phyloP scores from a whole-genome alignment of 352 stramenopile genomes.

The Stephanocyclus meneghinianus region DNA sequence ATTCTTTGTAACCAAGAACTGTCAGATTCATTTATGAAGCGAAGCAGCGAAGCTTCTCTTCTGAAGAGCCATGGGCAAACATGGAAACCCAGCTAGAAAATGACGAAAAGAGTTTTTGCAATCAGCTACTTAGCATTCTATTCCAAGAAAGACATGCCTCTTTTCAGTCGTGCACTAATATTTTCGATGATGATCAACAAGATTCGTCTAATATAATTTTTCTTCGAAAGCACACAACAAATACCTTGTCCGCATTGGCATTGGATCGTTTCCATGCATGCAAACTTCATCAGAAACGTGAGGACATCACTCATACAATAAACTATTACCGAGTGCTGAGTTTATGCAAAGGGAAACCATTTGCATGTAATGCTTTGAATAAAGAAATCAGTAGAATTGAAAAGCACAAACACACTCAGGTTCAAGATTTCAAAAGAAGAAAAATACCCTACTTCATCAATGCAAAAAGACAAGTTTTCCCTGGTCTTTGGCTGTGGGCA shows the following conservation, averaged over 20 bases:
- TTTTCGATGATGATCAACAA: neutral
- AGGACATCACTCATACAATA: constrained; percentile 25
- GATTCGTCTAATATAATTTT: neutral
- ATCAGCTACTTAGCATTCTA: constrained; percentile 12
- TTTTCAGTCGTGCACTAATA: neutral
- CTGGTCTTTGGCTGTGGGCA: constrained; percentile 37
- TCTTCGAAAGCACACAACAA: neutral
- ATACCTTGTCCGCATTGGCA: neutral
- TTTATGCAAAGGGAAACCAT: constrained; percentile 9
- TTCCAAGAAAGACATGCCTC: neutral
- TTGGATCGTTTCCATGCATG: neutral
- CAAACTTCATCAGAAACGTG: constrained; percentile 7
- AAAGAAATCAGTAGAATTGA: constrained; percentile 23
- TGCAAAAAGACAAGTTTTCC: constrained; percentile 17
- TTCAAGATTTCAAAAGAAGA: constrained; percentile 13
- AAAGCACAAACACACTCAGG: constrained; percentile 8
- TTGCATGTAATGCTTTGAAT: constrained; percentile 13
- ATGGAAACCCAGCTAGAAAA: neutral
- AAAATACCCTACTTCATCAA: constrained; percentile 33
- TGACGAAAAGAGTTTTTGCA: neutral
- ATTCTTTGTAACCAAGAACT: constrained; percentile 1
- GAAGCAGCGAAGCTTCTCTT: neutral
- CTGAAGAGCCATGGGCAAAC: neutral
- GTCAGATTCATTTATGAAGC: neutral
- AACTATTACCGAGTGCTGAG: constrained; percentile 24